These are phyloP conservation scores for Achaetomium macrosporum DNA, from an alignment of 2,329 filamentous ascomycete genomes.

Conservation along the genomic window DNA sequence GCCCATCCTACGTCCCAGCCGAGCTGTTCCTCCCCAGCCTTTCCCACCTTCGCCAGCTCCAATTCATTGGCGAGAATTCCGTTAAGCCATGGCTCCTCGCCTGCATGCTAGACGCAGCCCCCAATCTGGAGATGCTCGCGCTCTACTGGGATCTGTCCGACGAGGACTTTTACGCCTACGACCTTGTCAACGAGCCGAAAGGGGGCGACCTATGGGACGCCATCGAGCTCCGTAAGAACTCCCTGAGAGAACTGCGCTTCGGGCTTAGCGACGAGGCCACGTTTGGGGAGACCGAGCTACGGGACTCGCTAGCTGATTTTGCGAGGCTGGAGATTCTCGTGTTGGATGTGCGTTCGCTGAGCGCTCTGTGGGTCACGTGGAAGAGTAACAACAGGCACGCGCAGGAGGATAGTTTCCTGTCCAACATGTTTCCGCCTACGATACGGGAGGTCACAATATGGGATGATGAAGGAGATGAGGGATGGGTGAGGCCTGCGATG, in stretches of 20 bases:
- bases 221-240: background rate
- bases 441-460: slow-evolving; percentile 10
- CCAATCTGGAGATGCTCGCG: background rate
- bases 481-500: background rate
- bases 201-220: background rate
- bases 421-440: background rate
- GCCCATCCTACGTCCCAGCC: background rate
- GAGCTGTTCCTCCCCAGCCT: background rate
- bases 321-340: slow-evolving; percentile 7
- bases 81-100: background rate
- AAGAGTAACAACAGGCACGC: background rate
- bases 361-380: background rate
- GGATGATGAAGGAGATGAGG: background rate
- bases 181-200: background rate
- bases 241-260: background rate
- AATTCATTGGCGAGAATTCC: background rate
- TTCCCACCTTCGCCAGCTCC: background rate
- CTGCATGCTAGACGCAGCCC: background rate
- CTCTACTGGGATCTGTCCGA: slow-evolving; percentile 1
- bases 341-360: slow-evolving; percentile 1
- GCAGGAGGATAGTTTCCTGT: slow-evolving; percentile 3
- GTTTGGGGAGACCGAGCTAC: background rate
- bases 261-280: background rate
- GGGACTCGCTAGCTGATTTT: slow-evolving; percentile 4
- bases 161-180: no score